Percentiles rank a stretch among this genome's conserved stretches.
These are phyloP conservation scores for Fusarium camptoceras DNA, from an alignment of 2,329 filamentous ascomycete genomes.

Conservation along the genomic window DNA sequence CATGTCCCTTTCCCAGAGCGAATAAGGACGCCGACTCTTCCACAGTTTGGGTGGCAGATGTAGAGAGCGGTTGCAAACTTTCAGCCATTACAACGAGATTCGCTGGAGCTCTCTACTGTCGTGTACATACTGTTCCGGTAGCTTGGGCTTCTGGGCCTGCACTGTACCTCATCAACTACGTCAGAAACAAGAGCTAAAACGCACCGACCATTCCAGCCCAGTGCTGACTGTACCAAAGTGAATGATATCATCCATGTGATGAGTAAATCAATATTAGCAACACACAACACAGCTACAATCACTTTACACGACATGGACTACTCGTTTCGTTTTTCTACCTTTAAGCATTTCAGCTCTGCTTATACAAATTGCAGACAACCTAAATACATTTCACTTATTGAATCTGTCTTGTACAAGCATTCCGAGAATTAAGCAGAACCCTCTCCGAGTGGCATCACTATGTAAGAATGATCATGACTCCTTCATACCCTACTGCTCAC, in stretches of 20 bases:
- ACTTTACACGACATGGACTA: background rate
- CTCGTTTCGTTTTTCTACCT: background rate
- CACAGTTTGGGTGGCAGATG: background rate
- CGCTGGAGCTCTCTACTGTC: background rate
- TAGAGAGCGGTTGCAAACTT: background rate
- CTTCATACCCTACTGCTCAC: background rate
- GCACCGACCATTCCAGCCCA: conserved; percentile 17
- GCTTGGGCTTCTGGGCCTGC: background rate
- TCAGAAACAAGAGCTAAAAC: conserved; percentile 23
- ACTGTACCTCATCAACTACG: conserved; percentile 10
- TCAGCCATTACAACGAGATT: conserved; percentile 2
- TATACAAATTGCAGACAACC: background rate
- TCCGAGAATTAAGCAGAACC: background rate
- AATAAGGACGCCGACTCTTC: background rate
- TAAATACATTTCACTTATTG: background rate
- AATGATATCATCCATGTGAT: conserved; percentile 25
- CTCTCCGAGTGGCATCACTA: background rate
- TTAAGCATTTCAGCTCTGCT: background rate
- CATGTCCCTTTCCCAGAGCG: background rate
- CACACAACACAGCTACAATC: background rate
- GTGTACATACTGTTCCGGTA: background rate
- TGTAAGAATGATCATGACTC: conserved; percentile 12
- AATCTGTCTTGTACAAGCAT: background rate
- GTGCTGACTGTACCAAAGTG: conserved; percentile 17
- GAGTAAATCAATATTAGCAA: background rate